Evolutionary conservation across 2,329 filamentous ascomycete genomes (phyloP).

Genomic region (Rachicladosporium sp.): DNA sequence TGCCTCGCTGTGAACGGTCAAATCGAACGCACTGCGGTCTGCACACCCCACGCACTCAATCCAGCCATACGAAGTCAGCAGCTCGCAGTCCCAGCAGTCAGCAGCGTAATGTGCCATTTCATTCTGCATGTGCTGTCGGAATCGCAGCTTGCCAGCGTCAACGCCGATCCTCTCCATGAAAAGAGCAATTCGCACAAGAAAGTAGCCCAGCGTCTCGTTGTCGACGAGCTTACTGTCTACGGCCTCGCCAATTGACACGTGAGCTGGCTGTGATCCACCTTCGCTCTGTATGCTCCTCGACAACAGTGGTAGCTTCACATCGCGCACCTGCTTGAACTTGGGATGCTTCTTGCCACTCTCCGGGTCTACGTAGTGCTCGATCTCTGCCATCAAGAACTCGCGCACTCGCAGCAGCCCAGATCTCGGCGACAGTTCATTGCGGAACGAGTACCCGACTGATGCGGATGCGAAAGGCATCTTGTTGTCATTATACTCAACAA

Average conservation of each 20-base stretch:
- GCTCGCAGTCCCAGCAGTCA: conserved; percentile 96
- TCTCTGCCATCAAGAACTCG: conserved; percentile 97
- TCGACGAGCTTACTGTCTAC: conserved; percentile 75
- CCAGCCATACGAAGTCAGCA: conserved; percentile 88
- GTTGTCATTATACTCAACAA: conserved; percentile 91
- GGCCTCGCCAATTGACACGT: conserved; percentile 71
- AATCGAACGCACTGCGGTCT: conserved; percentile 86
- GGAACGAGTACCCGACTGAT: conserved; percentile 93
- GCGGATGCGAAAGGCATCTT: conserved; percentile 95
- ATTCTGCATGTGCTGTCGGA: conserved; percentile 91
- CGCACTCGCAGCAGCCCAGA: conserved; percentile 84
- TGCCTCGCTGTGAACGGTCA: conserved; percentile 85
- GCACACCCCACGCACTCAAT: conserved; percentile 97
- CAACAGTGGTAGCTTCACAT: conserved; percentile 72
- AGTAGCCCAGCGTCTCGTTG: conserved; percentile 97
- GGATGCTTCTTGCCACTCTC: conserved; percentile 87
- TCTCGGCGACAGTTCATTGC: conserved; percentile 93
- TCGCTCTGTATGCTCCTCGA: conserved; percentile 75
- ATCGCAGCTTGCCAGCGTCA: conserved; percentile 77
- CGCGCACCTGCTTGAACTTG: conserved; percentile 73
- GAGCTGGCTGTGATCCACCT: conserved; percentile 65
- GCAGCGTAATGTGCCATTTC: conserved; percentile 89
- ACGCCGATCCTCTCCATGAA: conserved; percentile 84
- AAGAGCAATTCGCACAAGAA: conserved; percentile 81
- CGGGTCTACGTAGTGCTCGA: conserved; percentile 96